These are phyloP conservation scores for Trametes cubensis DNA, from an alignment of 768 basidiomycete genomes.

Conservation along the genomic window DNA sequence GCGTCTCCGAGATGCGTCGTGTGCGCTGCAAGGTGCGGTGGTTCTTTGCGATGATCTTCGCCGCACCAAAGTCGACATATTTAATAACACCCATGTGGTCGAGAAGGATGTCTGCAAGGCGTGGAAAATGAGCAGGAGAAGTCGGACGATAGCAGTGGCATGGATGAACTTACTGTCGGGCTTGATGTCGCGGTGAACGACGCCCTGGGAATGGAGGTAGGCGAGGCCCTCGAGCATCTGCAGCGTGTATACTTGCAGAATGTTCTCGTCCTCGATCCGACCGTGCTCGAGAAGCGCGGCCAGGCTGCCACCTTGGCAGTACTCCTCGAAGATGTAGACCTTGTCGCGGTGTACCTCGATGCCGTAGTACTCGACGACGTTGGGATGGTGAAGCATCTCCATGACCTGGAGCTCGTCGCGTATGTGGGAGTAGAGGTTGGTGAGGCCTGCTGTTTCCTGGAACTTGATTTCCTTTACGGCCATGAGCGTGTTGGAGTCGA, in stretches of 20 bases:
- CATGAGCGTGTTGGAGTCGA: slow-evolving; percentile 95
- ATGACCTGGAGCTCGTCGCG: slow-evolving; percentile 96
- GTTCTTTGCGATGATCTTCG: slow-evolving; percentile 92
- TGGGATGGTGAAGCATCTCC: slow-evolving; percentile 97
- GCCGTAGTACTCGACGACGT: slow-evolving; percentile 98
- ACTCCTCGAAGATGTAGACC: slow-evolving; percentile 99
- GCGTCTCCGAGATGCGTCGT: slow-evolving; percentile 44
- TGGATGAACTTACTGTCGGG: slow-evolving; percentile 81
- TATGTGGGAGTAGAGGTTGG: slow-evolving; percentile 89
- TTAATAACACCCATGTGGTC: slow-evolving; percentile 92
- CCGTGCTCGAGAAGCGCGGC: slow-evolving; percentile 89
- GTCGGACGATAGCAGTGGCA: not conserved
- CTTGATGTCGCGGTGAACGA: slow-evolving; percentile 97
- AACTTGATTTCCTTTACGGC: slow-evolving; percentile 99
- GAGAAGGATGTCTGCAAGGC: slow-evolving; percentile 81
- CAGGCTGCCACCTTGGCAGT: slow-evolving; percentile 93
- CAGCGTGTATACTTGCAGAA: slow-evolving; percentile 93
- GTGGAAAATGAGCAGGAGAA: not conserved
- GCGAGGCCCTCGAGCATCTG: slow-evolving; percentile 95
- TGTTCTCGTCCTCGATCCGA: slow-evolving; percentile 93
- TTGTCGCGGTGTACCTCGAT: slow-evolving; percentile 99
- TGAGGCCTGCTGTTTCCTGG: slow-evolving; percentile 87
- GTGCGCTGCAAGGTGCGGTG: slow-evolving; percentile 77
- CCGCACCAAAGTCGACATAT: slow-evolving; percentile 96
- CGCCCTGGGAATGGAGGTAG: slow-evolving; percentile 90